Conservation (phyloP, 2,329 filamentous ascomycete genomes). For the Zymoseptoria ardabiliae region DNA sequence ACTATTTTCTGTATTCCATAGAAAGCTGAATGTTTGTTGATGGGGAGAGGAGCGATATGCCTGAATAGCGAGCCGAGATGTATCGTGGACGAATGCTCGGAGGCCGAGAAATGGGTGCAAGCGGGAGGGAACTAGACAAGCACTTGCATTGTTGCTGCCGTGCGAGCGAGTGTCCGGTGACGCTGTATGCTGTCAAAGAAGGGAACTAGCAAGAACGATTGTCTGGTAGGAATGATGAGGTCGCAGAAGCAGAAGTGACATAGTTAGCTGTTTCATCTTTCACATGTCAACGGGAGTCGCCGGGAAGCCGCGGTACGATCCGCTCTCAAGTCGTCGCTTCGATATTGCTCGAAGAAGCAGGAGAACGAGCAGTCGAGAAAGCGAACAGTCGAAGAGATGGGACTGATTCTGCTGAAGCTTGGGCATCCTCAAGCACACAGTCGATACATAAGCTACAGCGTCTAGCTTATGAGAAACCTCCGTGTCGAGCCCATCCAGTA, state of each 20-base stretch:
- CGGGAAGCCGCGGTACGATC: neutral
- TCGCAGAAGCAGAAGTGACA: neutral
- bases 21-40: neutral
- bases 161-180: too few species aligned
- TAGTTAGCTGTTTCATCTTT: neutral
- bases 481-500: too few species aligned
- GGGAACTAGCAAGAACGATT: neutral
- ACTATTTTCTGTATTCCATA: neutral
- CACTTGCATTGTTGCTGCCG: neutral
- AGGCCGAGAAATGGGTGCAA: neutral
- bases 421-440: too few species aligned
- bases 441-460: too few species aligned
- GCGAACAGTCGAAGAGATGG: too few species aligned
- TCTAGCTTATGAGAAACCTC: too few species aligned
- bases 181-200: neutral
- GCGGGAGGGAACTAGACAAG: neutral
- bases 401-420: too few species aligned
- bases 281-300: neutral
- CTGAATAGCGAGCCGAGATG: neutral
- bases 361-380: neutral
- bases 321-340: neutral
- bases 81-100: neutral
- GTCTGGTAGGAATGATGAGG: neutral
- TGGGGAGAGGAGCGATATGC: too few species aligned
- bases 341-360: neutral